Conservation (phyloP, 176 grass and related monocot species). For the Zoysia japonica region DNA sequence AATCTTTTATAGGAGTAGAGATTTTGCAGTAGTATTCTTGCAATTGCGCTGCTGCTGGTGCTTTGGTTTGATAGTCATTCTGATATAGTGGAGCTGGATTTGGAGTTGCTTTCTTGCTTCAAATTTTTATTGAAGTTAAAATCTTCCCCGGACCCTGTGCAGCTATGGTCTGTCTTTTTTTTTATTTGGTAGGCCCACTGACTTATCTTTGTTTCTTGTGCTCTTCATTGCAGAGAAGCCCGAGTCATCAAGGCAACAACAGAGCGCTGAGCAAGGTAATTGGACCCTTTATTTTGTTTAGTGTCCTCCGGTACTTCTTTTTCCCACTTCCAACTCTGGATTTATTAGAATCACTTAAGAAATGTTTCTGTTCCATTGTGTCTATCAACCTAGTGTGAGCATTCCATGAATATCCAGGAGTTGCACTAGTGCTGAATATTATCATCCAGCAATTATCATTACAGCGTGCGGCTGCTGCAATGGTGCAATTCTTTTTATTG, state of each 20-base stretch:
- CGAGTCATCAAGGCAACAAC: constrained; percentile 60
- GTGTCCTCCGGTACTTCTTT: neutral
- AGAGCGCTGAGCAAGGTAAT: constrained; percentile 68
- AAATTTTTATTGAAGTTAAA: constrained; percentile 10
- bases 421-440: neutral
- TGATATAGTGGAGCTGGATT: neutral
- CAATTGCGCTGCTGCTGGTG: neutral
- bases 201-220: constrained; percentile 28
- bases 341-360: constrained; percentile 1
- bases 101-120: constrained; percentile 8
- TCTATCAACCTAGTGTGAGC: neutral
- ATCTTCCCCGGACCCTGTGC: no score
- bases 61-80: neutral
- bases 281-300: constrained; percentile 9
- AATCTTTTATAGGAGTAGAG: no score
- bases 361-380: constrained; percentile 19
- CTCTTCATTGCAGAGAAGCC: constrained; percentile 57
- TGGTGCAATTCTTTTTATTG: constrained; percentile 9
- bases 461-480: neutral
- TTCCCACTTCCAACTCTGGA: neutral
- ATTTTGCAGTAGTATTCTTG: neutral
- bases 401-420: neutral
- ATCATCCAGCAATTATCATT: neutral
- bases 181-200: neutral
- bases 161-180: no score